Evolutionary conservation across 345 rosid species (phyloP), one percentile per base, ranked within the genome.

Genomic region (Bruguiera gymnorhiza): DNA sequence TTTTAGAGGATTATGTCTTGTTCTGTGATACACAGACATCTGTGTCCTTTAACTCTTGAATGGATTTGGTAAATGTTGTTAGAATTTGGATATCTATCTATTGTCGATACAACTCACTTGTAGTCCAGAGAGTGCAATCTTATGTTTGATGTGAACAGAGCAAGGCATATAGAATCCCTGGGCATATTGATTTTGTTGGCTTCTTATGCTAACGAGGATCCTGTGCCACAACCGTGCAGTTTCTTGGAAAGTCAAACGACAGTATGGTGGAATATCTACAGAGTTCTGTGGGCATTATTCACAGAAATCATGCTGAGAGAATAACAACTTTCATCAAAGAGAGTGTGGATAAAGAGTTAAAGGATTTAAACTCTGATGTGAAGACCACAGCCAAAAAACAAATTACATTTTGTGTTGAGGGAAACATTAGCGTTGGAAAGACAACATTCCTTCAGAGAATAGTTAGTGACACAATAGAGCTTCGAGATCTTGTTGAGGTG

Each of bases 401-500:
- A 59, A 69, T 95, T 62, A 95, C 99, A 4, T 85, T 95, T 63
- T 95, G 99, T 69, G 98, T 95, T 30, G 99, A 95, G 82, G 98
- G 99, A 32, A 95, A 95, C 78, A 95, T 95, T 23, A 95, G 99
- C 62, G 99, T 95, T 0, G 99, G 99, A 2, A 95, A 95, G 85
- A 87, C 99, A n/a, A 95, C 99, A 16, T 95, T 95, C 78, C 98
- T 92, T 51, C 91, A 92, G 89, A 95, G 84, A 69, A 95, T 95
- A 57, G 97, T 96, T 13, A 89, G 92, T 73, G 99, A 95, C 70
- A 92, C 99, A 1, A 79, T 95, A 30, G 99, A 92, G 91, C 89
- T 95, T 9, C 88, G 76, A 1, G 99, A 95, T 78, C 92, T 95
- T 27, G 99, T 95, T 65, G 99, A 95, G 81, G 91, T 95, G 70